phyloP scores from a whole-genome alignment of 768 basidiomycete genomes.

The Fomitopsis serialis region DNA sequence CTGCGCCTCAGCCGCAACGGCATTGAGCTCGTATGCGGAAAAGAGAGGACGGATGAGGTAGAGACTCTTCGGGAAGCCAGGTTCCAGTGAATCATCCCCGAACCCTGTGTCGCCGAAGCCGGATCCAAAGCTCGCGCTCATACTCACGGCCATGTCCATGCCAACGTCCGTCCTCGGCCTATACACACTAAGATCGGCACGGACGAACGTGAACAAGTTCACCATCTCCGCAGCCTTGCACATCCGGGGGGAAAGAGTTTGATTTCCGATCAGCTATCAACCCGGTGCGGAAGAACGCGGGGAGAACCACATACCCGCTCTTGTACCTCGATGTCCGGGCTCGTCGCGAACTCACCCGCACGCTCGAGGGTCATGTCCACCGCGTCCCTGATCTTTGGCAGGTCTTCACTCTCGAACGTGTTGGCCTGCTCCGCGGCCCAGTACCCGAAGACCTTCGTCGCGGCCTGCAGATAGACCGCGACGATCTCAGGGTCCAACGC shows the following conservation, averaged over 20 bases:
- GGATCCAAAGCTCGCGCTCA: no score
- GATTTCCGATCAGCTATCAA: neutral
- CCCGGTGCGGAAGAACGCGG: neutral
- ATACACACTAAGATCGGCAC: conserved; percentile 61
- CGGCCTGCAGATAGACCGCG: conserved; percentile 77
- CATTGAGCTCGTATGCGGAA: conserved; percentile 73
- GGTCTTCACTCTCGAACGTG: conserved; percentile 69
- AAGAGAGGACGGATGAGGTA: conserved; percentile 82
- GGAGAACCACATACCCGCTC: conserved; percentile 61
- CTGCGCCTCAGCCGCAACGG: conserved; percentile 79
- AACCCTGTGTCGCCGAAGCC: conserved; percentile 32
- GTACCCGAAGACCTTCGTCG: conserved; percentile 80
- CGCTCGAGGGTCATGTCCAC: conserved; percentile 59
- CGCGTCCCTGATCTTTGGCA: conserved; percentile 56
- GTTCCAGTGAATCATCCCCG: conserved; percentile 31
- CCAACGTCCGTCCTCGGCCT: conserved; percentile 30
- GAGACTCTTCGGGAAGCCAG: conserved; percentile 82
- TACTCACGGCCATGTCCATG: no score
- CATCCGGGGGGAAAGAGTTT: neutral
- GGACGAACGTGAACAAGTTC: conserved; percentile 71
- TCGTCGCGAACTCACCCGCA: conserved; percentile 53
- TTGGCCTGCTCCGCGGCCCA: conserved; percentile 77
- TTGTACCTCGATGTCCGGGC: conserved; percentile 82
- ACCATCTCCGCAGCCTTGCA: conserved; percentile 74
- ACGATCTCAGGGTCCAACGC: conserved; percentile 58